A percentile compares a stretch with the other conserved stretches of the same genome.
phyloP scores from a whole-genome alignment of 352 stramenopile genomes.

The Globisporangium canariense region DNA sequence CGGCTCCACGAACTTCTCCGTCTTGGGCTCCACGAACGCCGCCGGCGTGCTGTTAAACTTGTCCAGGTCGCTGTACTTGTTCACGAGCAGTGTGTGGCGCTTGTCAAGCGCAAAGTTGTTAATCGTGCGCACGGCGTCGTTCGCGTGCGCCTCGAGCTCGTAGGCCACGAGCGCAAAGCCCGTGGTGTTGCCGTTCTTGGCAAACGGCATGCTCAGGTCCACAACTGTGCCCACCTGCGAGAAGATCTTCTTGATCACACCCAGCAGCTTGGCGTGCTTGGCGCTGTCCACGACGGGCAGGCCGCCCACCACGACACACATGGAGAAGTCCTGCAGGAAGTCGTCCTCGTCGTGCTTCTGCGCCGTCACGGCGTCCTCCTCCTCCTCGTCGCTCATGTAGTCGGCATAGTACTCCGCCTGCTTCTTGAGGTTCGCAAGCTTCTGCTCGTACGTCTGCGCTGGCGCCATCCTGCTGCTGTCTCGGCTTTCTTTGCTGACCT shows the following conservation, averaged over 20 bases:
- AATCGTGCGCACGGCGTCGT: slow-evolving; percentile 79
- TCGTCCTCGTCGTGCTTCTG: slow-evolving; percentile 72
- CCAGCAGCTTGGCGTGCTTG: slow-evolving; percentile 84
- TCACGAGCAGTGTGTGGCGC: slow-evolving; percentile 94
- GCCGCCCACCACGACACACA: slow-evolving; percentile 75
- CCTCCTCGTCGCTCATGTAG: slow-evolving; percentile 81
- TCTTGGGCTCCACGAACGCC: slow-evolving; percentile 78
- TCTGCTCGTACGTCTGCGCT: slow-evolving; percentile 73
- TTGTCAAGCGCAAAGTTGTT: slow-evolving; percentile 95
- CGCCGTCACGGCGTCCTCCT: slow-evolving; percentile 54
- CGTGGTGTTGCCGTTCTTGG: slow-evolving; percentile 47
- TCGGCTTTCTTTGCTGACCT: slow-evolving; percentile 9
- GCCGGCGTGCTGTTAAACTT: slow-evolving; percentile 69
- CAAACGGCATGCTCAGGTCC: slow-evolving; percentile 80
- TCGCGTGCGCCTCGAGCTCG: slow-evolving; percentile 66
- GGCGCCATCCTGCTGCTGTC: slow-evolving; percentile 35
- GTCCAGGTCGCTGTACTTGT: slow-evolving; percentile 88
- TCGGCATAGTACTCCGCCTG: slow-evolving; percentile 77
- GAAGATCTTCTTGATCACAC: slow-evolving; percentile 86
- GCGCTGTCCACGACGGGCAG: slow-evolving; percentile 67
- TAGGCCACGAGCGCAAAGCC: slow-evolving; percentile 86
- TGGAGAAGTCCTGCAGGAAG: slow-evolving; percentile 78
- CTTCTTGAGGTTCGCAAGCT: slow-evolving; percentile 62
- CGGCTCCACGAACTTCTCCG: slow-evolving; percentile 87
- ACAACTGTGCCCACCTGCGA: slow-evolving; percentile 73